Percentiles rank a stretch among this genome's conserved stretches.
These are phyloP conservation scores for Mychonastes homosphaera DNA, from an alignment of 139 green algal genomes.

Conservation along the genomic window DNA sequence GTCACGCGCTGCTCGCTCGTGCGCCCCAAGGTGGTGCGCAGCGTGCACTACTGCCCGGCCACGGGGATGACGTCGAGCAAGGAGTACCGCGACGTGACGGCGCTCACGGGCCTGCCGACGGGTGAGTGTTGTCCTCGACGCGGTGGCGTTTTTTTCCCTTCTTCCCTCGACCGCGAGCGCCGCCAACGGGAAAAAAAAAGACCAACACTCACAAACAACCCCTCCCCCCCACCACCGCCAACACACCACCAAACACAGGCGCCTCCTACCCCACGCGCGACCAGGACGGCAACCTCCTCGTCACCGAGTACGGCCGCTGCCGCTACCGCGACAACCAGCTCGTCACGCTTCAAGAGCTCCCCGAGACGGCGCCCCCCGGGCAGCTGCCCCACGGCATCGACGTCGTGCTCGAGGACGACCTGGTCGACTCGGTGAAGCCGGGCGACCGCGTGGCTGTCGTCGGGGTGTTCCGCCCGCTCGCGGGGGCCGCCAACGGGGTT, in stretches of 20 bases:
- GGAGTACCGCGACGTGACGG: constrained; percentile 88
- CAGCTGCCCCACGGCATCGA: constrained; percentile 72
- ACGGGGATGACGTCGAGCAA: constrained; percentile 55
- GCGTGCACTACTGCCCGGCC: constrained; percentile 79
- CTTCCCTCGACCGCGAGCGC: not conserved
- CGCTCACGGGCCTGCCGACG: constrained; percentile 47
- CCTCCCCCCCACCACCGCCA: not conserved
- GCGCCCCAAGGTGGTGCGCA: constrained; percentile 77
- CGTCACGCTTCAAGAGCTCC: constrained; percentile 89
- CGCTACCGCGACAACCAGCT: constrained; percentile 85
- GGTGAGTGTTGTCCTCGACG: not conserved
- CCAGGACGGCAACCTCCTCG: constrained; percentile 72
- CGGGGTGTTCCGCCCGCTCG: constrained; percentile 87
- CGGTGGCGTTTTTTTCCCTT: not conserved
- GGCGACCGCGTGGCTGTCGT: constrained; percentile 83
- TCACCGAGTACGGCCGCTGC: constrained; percentile 89
- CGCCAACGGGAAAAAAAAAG: not conserved
- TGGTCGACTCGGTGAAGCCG: constrained; percentile 85
- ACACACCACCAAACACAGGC: constrained; percentile 10
- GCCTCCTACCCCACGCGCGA: constrained; percentile 79
- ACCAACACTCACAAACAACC: not conserved
- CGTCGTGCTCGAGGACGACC: constrained; percentile 43
- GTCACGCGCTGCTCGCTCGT: constrained; percentile 86
- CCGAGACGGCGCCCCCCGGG: constrained; percentile 86
- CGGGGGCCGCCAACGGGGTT: constrained; percentile 28